These are phyloP conservation scores for Ustulina deusta DNA, from an alignment of 2,329 filamentous ascomycete genomes.

Conservation along the genomic window DNA sequence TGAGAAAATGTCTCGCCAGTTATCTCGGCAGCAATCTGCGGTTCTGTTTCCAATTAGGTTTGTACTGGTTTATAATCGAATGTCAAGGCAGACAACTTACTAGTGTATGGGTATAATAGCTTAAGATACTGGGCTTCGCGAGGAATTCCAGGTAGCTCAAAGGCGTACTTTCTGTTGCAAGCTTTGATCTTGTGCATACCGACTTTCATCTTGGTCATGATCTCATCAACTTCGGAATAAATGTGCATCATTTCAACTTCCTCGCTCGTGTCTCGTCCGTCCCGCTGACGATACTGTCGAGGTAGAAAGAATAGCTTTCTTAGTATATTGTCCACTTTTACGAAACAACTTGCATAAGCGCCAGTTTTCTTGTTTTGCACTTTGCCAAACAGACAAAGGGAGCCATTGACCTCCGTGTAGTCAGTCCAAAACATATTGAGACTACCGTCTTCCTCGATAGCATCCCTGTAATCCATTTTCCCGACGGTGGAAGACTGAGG, in stretches of 20 bases:
- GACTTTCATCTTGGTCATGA: conserved; percentile 90
- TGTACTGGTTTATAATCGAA: background rate
- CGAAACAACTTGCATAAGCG: conserved; percentile 88
- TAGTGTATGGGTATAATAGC: conserved; percentile 93
- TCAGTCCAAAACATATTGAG: conserved; percentile 97
- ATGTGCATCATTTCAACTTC: conserved; percentile 89
- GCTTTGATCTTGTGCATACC: conserved; percentile 93
- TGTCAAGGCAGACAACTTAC: conserved; percentile 55
- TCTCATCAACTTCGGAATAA: conserved; percentile 85
- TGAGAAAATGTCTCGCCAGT: conserved; percentile 92
- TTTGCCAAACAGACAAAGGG: conserved; percentile 94
- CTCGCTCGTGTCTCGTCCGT: conserved; percentile 77
- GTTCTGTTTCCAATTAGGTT: conserved; percentile 60
- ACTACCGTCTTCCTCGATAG: conserved; percentile 93
- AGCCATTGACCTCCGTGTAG: conserved; percentile 92
- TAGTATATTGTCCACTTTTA: conserved; percentile 94
- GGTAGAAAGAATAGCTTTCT: conserved; percentile 95
- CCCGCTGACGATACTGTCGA: conserved; percentile 68
- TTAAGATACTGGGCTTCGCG: conserved; percentile 94
- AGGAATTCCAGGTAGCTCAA: conserved; percentile 88
- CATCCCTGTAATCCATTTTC: conserved; percentile 85
- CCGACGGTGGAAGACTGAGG: conserved; percentile 74
- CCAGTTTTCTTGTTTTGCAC: conserved; percentile 88
- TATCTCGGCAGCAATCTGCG: conserved; percentile 75
- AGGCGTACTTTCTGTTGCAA: conserved; percentile 91